Conservation (phyloP, 805 yeast genomes). For the Candida quercuum region DNA sequence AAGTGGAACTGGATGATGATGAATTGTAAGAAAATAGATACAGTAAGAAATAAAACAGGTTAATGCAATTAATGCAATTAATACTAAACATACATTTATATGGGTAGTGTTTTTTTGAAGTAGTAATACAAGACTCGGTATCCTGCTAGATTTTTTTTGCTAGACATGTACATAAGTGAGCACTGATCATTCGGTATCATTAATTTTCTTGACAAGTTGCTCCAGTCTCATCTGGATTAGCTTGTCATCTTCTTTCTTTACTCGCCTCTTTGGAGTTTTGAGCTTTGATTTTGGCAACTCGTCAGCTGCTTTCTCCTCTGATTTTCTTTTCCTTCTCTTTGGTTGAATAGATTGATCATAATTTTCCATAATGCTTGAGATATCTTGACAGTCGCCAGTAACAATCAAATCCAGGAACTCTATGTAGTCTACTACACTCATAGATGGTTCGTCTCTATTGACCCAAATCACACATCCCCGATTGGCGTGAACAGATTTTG, state of each 20-base stretch:
- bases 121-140: too few relatives aligned
- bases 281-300: conserved; percentile 1
- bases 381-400: conserved; percentile 59
- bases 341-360: conserved; percentile 13
- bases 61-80: too few relatives aligned
- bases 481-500: conserved; percentile 48
- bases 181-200: conserved; percentile 10
- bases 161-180: too few relatives aligned
- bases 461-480: conserved; percentile 61
- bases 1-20: conserved; percentile 56
- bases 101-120: too few relatives aligned
- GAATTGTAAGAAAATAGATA: too few relatives aligned
- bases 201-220: conserved; percentile 16
- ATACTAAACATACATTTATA: too few relatives aligned
- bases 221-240: conserved; percentile 19
- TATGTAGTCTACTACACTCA: conserved; percentile 42
- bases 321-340: not conserved
- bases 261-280: conserved; percentile 7
- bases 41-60: not conserved
- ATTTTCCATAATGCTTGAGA: conserved; percentile 33
- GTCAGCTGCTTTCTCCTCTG: not conserved
- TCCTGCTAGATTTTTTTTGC: too few relatives aligned
- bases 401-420: conserved; percentile 53
- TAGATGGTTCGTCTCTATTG: conserved; percentile 50
- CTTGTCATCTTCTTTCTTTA: conserved; percentile 9